A percentile compares a stretch with the other conserved stretches of the same genome.
Conservation (phyloP, 495 filamentous ascomycete genomes). For the Penicillium pulvis region DNA sequence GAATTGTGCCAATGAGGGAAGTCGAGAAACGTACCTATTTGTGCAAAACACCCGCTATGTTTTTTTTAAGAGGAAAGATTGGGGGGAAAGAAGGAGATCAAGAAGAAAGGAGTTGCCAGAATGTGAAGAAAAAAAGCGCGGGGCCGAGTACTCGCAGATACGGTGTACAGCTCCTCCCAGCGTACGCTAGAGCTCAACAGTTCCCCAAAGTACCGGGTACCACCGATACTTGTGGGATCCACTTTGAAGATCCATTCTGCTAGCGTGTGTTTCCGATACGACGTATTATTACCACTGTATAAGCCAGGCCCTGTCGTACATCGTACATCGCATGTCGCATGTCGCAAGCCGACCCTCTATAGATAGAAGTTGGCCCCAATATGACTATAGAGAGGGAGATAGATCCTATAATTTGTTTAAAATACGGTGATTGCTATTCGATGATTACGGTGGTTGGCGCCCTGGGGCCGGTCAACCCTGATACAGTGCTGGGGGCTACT, state of each 20-base stretch:
- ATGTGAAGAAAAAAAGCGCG: conserved; percentile 26
- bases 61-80: conserved; percentile 14
- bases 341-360: not conserved
- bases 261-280: conserved; percentile 3
- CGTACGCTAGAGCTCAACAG: conserved; percentile 25
- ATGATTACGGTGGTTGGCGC: not conserved
- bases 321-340: not conserved
- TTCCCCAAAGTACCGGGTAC: conserved; percentile 35
- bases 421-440: not conserved
- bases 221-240: conserved; percentile 18
- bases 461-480: not conserved
- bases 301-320: not conserved
- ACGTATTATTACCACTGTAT: not conserved
- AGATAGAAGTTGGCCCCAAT: not conserved
- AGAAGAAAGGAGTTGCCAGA: conserved; percentile 25
- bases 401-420: too few species aligned
- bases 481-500: conserved; percentile 4
- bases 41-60: conserved; percentile 20
- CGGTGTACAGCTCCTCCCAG: conserved; percentile 36
- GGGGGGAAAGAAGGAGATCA: conserved; percentile 22
- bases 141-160: conserved; percentile 37
- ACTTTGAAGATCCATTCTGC: not conserved
- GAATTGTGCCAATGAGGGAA: conserved; percentile 7
- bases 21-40: conserved; percentile 23
- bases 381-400: too few species aligned